These are phyloP conservation scores for Fusarium buxicola DNA, from an alignment of 2,329 filamentous ascomycete species.

Conservation along the genomic window DNA sequence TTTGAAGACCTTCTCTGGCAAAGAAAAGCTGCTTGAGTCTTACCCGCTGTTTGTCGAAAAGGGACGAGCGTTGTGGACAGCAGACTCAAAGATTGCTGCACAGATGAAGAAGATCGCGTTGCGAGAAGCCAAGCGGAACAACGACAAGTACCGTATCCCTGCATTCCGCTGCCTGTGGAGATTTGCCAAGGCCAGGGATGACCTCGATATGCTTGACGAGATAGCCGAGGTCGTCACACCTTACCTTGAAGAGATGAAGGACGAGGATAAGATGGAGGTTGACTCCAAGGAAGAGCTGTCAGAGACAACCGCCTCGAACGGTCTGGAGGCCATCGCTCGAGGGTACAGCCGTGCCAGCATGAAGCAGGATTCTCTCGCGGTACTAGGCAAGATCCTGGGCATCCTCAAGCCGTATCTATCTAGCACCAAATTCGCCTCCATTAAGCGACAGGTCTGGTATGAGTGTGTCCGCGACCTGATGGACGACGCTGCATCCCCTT, in stretches of 20 bases:
- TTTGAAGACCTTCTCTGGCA: conserved; percentile 93
- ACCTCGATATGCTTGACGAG: conserved; percentile 77
- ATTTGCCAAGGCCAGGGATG: conserved; percentile 74
- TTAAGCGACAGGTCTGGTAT: conserved; percentile 66
- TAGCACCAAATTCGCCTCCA: conserved; percentile 53
- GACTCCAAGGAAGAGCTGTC: conserved; percentile 64
- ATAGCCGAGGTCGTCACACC: conserved; percentile 73
- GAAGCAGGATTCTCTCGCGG: conserved; percentile 50
- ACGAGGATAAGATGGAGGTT: conserved; percentile 76
- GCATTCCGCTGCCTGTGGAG: conserved; percentile 79
- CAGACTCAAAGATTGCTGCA: conserved; percentile 64
- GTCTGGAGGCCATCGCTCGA: conserved; percentile 61
- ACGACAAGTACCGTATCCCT: conserved; percentile 82
- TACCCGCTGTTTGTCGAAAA: conserved; percentile 82
- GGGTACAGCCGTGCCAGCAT: conserved; percentile 61
- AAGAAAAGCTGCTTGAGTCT: conserved; percentile 84
- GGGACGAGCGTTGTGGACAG: conserved; percentile 67
- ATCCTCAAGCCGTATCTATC: conserved; percentile 56
- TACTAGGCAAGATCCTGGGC: conserved; percentile 56
- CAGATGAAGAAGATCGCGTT: conserved; percentile 83
- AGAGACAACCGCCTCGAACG: conserved; percentile 60
- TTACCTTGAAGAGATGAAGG: conserved; percentile 68
- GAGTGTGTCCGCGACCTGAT: conserved; percentile 61
- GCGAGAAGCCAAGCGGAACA: conserved; percentile 92
- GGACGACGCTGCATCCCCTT: conserved; percentile 51